Conservation (phyloP, 257 asterid species). For the Nicotiana sylvestris region DNA sequence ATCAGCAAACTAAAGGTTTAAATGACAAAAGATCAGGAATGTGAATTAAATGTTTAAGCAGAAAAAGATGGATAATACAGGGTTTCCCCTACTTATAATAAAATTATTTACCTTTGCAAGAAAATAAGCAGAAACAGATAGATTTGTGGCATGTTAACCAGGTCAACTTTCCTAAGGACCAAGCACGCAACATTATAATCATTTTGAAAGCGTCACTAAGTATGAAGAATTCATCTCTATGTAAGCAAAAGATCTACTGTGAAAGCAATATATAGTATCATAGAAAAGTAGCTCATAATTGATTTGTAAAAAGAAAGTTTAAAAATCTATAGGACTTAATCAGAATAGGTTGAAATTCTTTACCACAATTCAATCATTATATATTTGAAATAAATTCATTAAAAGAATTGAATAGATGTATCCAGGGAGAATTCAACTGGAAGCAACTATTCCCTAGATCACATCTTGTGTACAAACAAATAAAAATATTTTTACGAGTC, state of each 20-base stretch:
- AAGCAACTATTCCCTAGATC: conserved; percentile 12
- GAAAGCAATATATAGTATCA: not conserved
- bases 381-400: not conserved
- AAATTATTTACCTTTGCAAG: too few species aligned
- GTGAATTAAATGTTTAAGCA: conserved; percentile 6
- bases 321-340: not conserved
- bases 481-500: conserved; percentile 2
- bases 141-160: not conserved
- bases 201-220: conserved; percentile 4
- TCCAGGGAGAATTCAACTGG: not conserved
- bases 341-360: not conserved
- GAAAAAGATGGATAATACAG: not conserved
- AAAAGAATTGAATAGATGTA: not conserved
- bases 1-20: not conserved
- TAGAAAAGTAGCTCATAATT: not conserved
- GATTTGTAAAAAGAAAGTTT: not conserved
- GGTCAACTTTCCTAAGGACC: conserved; percentile 2
- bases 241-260: not conserved
- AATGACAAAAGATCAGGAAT: conserved; percentile 12
- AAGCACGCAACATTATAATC: not conserved
- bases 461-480: not conserved
- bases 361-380: not conserved
- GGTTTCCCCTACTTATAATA: too few species aligned
- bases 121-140: conserved; percentile 8
- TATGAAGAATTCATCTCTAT: not conserved